Conservation (phyloP, 352 stramenopile species). For the Blastocystis sp. region DNA sequence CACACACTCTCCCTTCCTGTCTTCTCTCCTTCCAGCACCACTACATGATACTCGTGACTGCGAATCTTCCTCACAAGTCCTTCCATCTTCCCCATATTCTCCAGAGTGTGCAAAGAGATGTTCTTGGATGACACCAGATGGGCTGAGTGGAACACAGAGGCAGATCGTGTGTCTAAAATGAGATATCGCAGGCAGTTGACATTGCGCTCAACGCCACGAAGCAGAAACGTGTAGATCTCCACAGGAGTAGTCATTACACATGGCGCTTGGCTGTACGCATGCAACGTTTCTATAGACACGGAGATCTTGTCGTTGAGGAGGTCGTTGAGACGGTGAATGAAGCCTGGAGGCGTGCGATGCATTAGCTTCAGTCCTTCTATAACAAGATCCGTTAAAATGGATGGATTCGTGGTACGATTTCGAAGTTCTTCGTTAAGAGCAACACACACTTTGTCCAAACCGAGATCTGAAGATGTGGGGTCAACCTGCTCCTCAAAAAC, state of each 20-base stretch:
- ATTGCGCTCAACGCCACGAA: slow-evolving; percentile 21
- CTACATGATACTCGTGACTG: slow-evolving; percentile 30
- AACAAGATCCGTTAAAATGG: slow-evolving; percentile 30
- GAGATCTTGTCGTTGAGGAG: slow-evolving; percentile 18
- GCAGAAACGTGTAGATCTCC: slow-evolving; percentile 46
- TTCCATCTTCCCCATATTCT: slow-evolving; percentile 38
- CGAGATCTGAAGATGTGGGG: background rate
- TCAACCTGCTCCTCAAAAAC: background rate
- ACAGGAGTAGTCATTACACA: background rate
- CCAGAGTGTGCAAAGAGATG: background rate
- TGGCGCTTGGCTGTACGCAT: background rate
- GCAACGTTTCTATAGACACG: background rate
- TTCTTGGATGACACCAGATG: slow-evolving; percentile 11
- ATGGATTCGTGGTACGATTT: background rate
- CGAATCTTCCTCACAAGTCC: background rate
- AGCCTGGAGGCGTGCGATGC: slow-evolving; percentile 23
- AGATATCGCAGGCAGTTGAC: slow-evolving; percentile 33
- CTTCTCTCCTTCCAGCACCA: slow-evolving; percentile 8
- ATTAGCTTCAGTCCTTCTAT: background rate
- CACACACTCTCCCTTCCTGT: background rate
- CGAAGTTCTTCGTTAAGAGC: background rate
- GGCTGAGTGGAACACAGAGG: background rate
- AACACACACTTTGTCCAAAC: background rate
- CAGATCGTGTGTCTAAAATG: background rate
- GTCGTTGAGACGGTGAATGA: slow-evolving; percentile 54